phyloP scores from a whole-genome alignment of 1,284 basidiomycete genomes.

The Moesziomyces sp. region DNA sequence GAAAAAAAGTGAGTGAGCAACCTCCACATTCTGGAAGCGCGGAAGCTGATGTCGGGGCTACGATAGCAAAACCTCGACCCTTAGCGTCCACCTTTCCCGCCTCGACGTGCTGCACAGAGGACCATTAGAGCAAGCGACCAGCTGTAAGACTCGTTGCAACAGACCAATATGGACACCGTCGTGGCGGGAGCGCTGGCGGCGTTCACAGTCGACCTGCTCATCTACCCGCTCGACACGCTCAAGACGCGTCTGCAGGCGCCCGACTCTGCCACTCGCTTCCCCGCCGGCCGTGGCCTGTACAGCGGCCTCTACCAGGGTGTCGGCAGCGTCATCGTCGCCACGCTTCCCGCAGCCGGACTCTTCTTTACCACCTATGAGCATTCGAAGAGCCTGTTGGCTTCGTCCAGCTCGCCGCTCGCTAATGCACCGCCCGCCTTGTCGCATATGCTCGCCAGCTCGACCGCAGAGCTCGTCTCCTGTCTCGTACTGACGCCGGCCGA shows the following conservation, averaged over 20 bases:
- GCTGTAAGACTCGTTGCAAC: background rate
- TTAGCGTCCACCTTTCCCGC: too few species aligned
- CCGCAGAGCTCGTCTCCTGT: slow-evolving; percentile 60
- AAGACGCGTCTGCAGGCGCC: slow-evolving; percentile 94
- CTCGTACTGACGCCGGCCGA: slow-evolving; percentile 59
- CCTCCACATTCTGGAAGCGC: background rate
- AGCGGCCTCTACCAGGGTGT: slow-evolving; percentile 91
- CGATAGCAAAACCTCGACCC: too few species aligned
- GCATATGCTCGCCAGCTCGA: slow-evolving; percentile 48
- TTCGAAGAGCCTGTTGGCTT: slow-evolving; percentile 43
- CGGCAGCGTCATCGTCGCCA: slow-evolving; percentile 94
- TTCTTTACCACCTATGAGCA: slow-evolving; percentile 62
- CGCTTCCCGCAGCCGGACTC: slow-evolving; percentile 79
- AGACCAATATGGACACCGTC: slow-evolving; percentile 38
- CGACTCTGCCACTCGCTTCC: slow-evolving; percentile 76
- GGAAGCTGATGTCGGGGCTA: too few species aligned
- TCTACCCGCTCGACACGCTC: slow-evolving; percentile 95
- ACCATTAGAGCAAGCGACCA: background rate
- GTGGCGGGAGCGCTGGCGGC: slow-evolving; percentile 60
- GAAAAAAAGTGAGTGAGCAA: background rate
- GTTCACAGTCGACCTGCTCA: slow-evolving; percentile 78
- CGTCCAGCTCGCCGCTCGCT: slow-evolving; percentile 33
- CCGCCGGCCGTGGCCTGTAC: slow-evolving; percentile 82
- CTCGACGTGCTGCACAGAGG: too few species aligned
- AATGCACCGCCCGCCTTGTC: slow-evolving; percentile 38